Conservation (phyloP, 257 asterid species). For the Petunia axillaris region DNA sequence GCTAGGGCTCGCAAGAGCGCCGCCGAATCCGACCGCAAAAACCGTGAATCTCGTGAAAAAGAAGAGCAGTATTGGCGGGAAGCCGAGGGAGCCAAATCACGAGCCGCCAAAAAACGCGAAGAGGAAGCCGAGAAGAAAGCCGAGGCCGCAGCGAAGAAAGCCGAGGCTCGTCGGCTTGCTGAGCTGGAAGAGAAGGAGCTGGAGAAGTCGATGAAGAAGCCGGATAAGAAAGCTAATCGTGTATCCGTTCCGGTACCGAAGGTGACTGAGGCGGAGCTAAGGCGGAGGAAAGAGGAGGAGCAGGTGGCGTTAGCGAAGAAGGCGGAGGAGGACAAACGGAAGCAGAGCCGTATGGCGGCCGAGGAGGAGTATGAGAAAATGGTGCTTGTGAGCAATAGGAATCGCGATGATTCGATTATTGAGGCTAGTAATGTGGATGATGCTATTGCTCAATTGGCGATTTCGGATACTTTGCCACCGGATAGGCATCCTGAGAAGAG, state of each 20-base stretch:
- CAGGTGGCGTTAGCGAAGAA: constrained; percentile 59
- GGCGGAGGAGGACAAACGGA: constrained; percentile 77
- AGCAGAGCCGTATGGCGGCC: constrained; percentile 63
- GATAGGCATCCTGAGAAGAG: constrained; percentile 96
- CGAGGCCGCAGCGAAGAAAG: constrained; percentile 79
- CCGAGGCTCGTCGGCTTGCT: constrained; percentile 85
- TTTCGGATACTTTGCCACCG: constrained; percentile 62
- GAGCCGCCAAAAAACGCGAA: constrained; percentile 89
- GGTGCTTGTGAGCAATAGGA: constrained; percentile 65
- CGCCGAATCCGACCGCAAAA: constrained; percentile 77
- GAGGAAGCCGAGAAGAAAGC: constrained; percentile 87
- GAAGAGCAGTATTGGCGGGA: constrained; percentile 96
- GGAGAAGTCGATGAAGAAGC: constrained; percentile 67
- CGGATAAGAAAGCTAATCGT: constrained; percentile 80
- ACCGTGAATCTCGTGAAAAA: constrained; percentile 70
- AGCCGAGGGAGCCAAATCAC: constrained; percentile 89
- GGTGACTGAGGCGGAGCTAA: constrained; percentile 87
- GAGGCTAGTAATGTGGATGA: constrained; percentile 87
- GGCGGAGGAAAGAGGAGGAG: constrained; percentile 77
- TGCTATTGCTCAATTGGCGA: constrained; percentile 73
- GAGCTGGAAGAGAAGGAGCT: constrained; percentile 85
- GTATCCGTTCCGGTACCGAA: constrained; percentile 80
- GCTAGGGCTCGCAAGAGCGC: constrained; percentile 86
- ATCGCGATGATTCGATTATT: constrained; percentile 76
- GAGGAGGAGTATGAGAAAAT: constrained; percentile 89